phyloP scores from a whole-genome alignment of 495 filamentous ascomycete genomes.

The Sordaria brevicollis region DNA sequence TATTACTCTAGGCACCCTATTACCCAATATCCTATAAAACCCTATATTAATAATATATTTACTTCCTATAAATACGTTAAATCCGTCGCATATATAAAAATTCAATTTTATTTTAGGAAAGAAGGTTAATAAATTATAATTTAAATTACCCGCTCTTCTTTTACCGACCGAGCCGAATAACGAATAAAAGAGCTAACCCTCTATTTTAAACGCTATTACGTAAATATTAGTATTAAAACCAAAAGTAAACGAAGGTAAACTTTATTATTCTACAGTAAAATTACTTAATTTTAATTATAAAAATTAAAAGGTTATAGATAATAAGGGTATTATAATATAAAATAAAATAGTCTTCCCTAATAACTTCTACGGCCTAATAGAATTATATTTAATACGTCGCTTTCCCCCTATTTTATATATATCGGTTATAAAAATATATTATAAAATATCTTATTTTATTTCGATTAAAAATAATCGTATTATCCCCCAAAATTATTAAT shows the following conservation, averaged over 20 bases:
- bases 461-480: no score
- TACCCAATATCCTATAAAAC: neutral
- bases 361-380: neutral
- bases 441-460: neutral
- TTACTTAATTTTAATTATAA: neutral
- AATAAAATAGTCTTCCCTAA: neutral
- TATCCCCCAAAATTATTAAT: constrained; percentile 15
- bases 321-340: neutral
- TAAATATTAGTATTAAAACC: no score
- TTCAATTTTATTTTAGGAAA: neutral
- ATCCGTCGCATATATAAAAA: neutral
- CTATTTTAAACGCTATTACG: no score
- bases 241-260: neutral
- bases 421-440: neutral
- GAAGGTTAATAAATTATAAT: neutral
- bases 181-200: neutral
- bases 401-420: no score
- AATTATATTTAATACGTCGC: neutral
- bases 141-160: neutral
- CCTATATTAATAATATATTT: neutral
- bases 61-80: neutral
- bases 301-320: neutral
- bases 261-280: neutral
- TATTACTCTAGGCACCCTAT: neutral
- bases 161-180: no score